Evolutionary conservation across 2,329 filamentous ascomycete species (phyloP).

Genomic region (Cladophialophora psammophila): DNA sequence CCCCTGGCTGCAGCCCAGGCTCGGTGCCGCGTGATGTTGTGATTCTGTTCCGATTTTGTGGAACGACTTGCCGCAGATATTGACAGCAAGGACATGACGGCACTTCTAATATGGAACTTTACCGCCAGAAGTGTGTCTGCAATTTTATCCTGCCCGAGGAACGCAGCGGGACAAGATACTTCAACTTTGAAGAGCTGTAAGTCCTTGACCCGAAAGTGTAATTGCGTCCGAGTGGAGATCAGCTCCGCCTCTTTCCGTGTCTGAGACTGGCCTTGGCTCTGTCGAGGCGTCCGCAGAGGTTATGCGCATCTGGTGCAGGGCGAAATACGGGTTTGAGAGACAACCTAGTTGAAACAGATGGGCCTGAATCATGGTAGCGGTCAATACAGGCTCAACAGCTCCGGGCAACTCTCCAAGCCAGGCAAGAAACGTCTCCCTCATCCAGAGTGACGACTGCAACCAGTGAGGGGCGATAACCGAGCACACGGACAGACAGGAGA

Average conservation of each 20-base stretch:
- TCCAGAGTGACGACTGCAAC: not conserved
- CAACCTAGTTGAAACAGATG: not conserved
- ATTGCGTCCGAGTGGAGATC: not conserved
- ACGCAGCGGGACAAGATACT: not conserved
- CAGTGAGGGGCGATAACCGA: not conserved
- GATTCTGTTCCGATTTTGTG: conserved; percentile 1
- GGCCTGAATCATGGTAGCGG: not conserved
- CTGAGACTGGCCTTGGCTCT: not conserved
- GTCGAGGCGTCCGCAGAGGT: not conserved
- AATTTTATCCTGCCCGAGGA: not conserved
- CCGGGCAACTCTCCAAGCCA: not conserved
- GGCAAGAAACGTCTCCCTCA: not conserved
- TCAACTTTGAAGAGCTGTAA: not conserved
- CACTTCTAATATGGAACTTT: not conserved
- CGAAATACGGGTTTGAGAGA: not conserved
- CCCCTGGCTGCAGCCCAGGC: not conserved
- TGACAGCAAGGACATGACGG: not conserved
- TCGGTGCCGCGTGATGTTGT: not conserved
- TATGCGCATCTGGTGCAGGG: not conserved
- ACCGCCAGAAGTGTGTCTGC: conserved; percentile 9
- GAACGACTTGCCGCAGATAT: not conserved
- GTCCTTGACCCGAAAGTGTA: not conserved
- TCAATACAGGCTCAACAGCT: not conserved
- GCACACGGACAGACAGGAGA: not conserved
- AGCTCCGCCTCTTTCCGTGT: not conserved